Conservation (phyloP, 1,284 basidiomycete genomes). For the Abortiporus biennis region DNA sequence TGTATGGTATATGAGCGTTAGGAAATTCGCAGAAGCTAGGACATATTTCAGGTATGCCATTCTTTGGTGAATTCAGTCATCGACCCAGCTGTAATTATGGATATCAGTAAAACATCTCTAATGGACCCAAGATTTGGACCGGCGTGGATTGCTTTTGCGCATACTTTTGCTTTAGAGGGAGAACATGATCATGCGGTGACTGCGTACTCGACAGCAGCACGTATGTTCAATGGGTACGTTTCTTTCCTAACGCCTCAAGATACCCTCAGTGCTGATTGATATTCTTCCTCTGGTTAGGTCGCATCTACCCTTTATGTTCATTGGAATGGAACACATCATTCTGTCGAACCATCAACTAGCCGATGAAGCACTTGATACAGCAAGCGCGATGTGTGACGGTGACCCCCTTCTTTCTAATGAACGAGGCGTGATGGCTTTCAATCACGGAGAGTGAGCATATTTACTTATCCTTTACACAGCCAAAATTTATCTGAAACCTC, state of each 20-base stretch:
- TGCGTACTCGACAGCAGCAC: conserved; percentile 93
- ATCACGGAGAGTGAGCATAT: conserved; percentile 68
- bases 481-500: neutral
- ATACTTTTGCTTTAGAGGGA: conserved; percentile 94
- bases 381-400: conserved; percentile 71
- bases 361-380: conserved; percentile 81
- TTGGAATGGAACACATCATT: conserved; percentile 97
- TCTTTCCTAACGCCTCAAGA: conserved; percentile 1
- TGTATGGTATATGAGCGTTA: conserved; percentile 88
- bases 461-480: neutral
- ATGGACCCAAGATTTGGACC: conserved; percentile 96
- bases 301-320: conserved; percentile 90
- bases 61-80: neutral
- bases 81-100: neutral
- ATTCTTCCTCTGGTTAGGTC: conserved; percentile 46
- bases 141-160: conserved; percentile 96
- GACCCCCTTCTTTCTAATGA: conserved; percentile 94
- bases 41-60: conserved; percentile 81
- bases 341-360: conserved; percentile 82
- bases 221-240: conserved; percentile 87
- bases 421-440: conserved; percentile 88
- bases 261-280: no score
- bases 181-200: conserved; percentile 99
- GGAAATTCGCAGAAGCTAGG: conserved; percentile 84
- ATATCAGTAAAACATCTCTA: conserved; percentile 82